These are phyloP conservation scores for Fraxinus greggii DNA, from an alignment of 305 asterid species.

Conservation along the genomic window DNA sequence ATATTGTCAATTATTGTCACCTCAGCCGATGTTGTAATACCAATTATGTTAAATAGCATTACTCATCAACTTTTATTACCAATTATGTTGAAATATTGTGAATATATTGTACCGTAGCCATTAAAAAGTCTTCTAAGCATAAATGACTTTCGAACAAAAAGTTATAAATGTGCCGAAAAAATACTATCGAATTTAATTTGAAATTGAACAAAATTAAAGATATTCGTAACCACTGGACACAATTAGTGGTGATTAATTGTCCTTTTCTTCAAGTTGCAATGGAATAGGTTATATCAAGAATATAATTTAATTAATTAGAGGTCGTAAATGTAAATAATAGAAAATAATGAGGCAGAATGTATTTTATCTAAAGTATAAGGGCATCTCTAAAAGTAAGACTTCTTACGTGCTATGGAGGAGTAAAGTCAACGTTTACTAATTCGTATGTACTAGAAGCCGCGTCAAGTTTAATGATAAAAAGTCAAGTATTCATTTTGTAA, in stretches of 20 bases:
- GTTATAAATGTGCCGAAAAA: too few species aligned
- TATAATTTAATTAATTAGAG: not conserved
- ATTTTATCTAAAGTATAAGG: slow-evolving; percentile 19
- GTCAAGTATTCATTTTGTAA: not conserved
- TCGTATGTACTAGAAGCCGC: slow-evolving; percentile 29
- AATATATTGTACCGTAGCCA: too few species aligned
- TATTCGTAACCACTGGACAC: not conserved
- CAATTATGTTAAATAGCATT: too few species aligned
- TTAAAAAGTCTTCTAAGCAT: too few species aligned
- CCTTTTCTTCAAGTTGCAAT: not conserved
- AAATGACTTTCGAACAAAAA: too few species aligned
- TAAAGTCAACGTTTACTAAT: slow-evolving; percentile 1
- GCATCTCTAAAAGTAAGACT: not conserved
- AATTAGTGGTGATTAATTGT: not conserved
- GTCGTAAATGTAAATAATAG: not conserved
- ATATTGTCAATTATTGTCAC: too few species aligned
- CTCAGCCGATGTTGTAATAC: too few species aligned
- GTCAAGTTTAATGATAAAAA: slow-evolving; percentile 26
- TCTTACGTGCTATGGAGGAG: not conserved
- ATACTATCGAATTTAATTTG: too few species aligned
- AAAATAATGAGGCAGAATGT: not conserved
- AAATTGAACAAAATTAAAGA: too few species aligned
- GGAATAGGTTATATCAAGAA: not conserved
- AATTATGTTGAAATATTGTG: too few species aligned
- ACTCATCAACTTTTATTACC: too few species aligned